phyloP scores from a whole-genome alignment of 306 rosid species.

The Geum urbanum region DNA sequence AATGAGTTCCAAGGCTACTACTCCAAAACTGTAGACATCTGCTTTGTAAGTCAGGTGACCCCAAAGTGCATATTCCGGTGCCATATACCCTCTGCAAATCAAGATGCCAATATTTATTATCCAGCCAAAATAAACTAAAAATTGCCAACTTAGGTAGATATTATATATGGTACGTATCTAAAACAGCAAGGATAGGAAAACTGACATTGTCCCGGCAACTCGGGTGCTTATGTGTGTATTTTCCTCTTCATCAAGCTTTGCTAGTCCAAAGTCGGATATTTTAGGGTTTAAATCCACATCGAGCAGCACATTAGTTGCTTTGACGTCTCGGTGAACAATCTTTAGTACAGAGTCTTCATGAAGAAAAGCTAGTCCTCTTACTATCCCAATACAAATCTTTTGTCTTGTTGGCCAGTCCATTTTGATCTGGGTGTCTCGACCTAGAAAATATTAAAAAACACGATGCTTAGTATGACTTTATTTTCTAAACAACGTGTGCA shows the following conservation, averaged over 20 bases:
- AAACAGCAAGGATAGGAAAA: slow-evolving; percentile 8
- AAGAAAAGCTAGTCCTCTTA: slow-evolving; percentile 76
- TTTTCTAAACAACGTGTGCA: not conserved
- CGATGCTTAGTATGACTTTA: not conserved
- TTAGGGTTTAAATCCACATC: slow-evolving; percentile 62
- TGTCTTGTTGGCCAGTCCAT: slow-evolving; percentile 59
- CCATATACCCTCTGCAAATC: slow-evolving; percentile 67
- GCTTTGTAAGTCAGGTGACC: slow-evolving; percentile 61
- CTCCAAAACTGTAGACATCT: slow-evolving; percentile 76
- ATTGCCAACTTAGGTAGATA: no score
- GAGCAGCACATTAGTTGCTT: slow-evolving; percentile 71
- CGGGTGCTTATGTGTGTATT: slow-evolving; percentile 70
- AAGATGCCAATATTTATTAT: slow-evolving; percentile 8
- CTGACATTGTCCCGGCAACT: slow-evolving; percentile 82
- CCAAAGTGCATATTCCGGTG: slow-evolving; percentile 78
- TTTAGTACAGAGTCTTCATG: slow-evolving; percentile 66
- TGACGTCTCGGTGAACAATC: slow-evolving; percentile 74
- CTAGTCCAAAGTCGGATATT: slow-evolving; percentile 78
- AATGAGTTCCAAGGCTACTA: slow-evolving; percentile 57
- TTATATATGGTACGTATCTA: not conserved
- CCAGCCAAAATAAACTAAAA: no score
- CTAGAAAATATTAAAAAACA: slow-evolving; percentile 26
- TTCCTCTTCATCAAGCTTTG: slow-evolving; percentile 61
- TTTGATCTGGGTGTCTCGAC: slow-evolving; percentile 27
- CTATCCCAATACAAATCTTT: slow-evolving; percentile 65